Evolutionary conservation across 169 alveolate species (phyloP), one percentile per base, ranked within the genome.

Genomic region (Miamiensis avidus): DNA sequence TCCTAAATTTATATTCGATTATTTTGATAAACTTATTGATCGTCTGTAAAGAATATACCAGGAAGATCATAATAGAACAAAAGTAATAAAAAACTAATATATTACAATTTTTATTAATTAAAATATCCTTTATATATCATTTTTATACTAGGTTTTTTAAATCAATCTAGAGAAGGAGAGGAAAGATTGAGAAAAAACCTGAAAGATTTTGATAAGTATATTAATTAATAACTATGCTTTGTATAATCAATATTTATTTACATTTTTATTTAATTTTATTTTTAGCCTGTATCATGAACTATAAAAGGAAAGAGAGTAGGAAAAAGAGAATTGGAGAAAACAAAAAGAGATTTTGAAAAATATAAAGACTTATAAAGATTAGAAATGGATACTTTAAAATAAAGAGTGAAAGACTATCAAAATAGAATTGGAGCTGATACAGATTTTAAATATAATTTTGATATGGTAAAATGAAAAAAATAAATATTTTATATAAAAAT

Each of bases 61-160:
- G 0, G 84, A 85, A 28, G 89, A 85, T 33, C 78, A 81, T 1
- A 85, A 85, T 85, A 65, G 34, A 74, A 85, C 89, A 6, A 85
- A 85, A 74, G 82, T 77, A 76, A 0, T 77, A 26, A 31, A 32
- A 0, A 77, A 77, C 15, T 33, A 31, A 0, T 77, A 31, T 25
- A 69, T 77, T 16, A 27, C 31, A 34, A 64, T 77, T 31, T 77
- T 33, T 28, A 69, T 33, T 77, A 31, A 31, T 64, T 31, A 77
- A 77, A 33, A 0, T 25, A 20, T 4, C 31, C 32, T 77, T 25
- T 0, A 29, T 27, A 31, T 31, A 30, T 0, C 1, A 1, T 0
- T 77, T 25, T 27, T 16, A 31, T 77, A 26, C 16, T 26, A 27
- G 28, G 64, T 27, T 78, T 25, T 32, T 78, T 78, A 49, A 73